phyloP scores from a whole-genome alignment of 805 yeast species.

The Cyberlindnera xishuangbannaensis region DNA sequence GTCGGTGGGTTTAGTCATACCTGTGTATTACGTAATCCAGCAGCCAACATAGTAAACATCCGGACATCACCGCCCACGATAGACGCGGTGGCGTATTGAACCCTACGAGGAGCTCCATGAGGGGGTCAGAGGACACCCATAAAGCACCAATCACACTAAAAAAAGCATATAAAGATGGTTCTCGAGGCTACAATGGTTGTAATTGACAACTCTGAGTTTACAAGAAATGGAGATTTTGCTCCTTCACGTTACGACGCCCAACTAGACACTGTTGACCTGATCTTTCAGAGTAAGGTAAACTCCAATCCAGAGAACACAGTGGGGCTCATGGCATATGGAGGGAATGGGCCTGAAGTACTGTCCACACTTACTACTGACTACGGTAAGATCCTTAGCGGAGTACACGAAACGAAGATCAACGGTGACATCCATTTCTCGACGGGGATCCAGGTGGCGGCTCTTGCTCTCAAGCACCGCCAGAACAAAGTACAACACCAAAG shows the following conservation, averaged over 20 bases:
- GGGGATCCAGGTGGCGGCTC: conserved; percentile 87
- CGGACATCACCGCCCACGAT: too few species aligned
- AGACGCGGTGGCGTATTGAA: too few species aligned
- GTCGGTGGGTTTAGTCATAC: too few species aligned
- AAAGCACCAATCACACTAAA: too few species aligned
- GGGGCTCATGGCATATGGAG: conserved; percentile 86
- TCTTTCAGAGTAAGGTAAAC: conserved; percentile 80
- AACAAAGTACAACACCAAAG: conserved; percentile 90
- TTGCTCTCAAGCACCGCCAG: conserved; percentile 94
- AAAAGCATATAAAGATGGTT: conserved; percentile 64
- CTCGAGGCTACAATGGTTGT: conserved; percentile 95
- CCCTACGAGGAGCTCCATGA: too few species aligned
- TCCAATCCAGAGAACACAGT: conserved; percentile 93
- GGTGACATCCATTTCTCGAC: conserved; percentile 69
- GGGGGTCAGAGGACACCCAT: too few species aligned
- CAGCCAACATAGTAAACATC: too few species aligned
- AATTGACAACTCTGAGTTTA: conserved; percentile 92
- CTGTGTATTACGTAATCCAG: too few species aligned
- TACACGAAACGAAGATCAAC: conserved; percentile 68
- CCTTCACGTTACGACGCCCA: conserved; percentile 90
- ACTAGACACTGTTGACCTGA: conserved; percentile 78
- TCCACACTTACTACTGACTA: conserved; percentile 83
- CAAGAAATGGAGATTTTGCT: conserved; percentile 92
- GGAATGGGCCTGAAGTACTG: conserved; percentile 79
- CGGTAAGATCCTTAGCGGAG: conserved; percentile 78